These are phyloP conservation scores for Suillus lakei DNA, from an alignment of 768 basidiomycete genomes.

Conservation along the genomic window DNA sequence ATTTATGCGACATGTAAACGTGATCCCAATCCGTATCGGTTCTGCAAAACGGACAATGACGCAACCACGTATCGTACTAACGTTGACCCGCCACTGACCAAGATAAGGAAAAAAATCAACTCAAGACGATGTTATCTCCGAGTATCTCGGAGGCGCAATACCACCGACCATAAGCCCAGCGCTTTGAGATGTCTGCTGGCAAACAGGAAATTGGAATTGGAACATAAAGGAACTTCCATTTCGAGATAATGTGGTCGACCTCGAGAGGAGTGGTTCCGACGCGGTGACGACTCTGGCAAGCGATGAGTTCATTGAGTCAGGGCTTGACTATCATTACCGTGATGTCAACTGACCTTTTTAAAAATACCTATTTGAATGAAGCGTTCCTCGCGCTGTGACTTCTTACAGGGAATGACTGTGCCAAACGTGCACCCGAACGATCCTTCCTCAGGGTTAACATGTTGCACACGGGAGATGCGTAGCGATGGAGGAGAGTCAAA, in stretches of 20 bases:
- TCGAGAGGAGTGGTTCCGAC: neutral
- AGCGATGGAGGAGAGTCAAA: neutral
- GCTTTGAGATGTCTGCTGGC: neutral
- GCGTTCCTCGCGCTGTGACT: neutral
- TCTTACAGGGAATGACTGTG: neutral
- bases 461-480: neutral
- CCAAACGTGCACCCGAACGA: neutral
- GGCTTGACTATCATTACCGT: too few relatives aligned
- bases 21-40: neutral
- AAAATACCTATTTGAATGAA: neutral
- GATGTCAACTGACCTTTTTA: neutral
- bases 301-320: neutral
- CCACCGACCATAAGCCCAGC: neutral
- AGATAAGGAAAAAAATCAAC: neutral
- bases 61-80: neutral
- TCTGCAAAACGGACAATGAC: neutral
- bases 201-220: neutral
- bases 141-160: neutral
- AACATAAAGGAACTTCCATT: conserved; percentile 4
- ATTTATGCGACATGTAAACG: neutral
- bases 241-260: neutral
- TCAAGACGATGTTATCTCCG: neutral
- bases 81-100: neutral
- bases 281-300: neutral
- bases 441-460: neutral